Percentiles rank a stretch among this genome's conserved stretches.
Evolutionary conservation across 768 basidiomycete species (phyloP).

Genomic region (Galerina marginata): DNA sequence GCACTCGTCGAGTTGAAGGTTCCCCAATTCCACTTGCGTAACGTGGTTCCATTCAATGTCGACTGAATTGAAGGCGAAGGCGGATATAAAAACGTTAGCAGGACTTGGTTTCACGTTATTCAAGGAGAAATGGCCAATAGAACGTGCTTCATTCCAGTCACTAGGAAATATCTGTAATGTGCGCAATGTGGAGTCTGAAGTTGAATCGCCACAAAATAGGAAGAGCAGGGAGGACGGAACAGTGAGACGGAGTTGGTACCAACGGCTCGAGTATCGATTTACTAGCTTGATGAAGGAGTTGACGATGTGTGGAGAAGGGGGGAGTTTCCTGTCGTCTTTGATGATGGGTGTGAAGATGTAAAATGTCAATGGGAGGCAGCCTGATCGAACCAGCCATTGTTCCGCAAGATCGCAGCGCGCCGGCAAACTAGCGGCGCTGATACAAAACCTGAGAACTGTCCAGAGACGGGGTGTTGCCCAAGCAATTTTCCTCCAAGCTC

Average conservation of each 20-base stretch:
- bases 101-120: background rate
- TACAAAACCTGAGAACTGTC: background rate
- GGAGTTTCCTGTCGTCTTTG: background rate
- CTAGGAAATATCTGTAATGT: background rate
- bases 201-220: background rate
- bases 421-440: background rate
- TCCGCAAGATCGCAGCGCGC: background rate
- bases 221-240: background rate
- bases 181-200: background rate
- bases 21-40: background rate
- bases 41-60: background rate
- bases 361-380: background rate
- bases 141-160: background rate
- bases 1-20: background rate
- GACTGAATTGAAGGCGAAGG: background rate
- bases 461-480: slow-evolving; percentile 3
- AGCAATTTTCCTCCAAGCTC: background rate
- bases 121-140: background rate
- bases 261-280: background rate
- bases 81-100: background rate
- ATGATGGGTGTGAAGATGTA: background rate
- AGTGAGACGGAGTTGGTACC: background rate
- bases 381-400: background rate
- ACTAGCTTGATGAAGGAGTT: background rate
- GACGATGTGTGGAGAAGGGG: too few relatives aligned